Percentiles rank a stretch among this genome's conserved stretches.
These are phyloP conservation scores for Gaeumannomyces tritici DNA, from an alignment of 2,329 filamentous ascomycete species.

Conservation along the genomic window DNA sequence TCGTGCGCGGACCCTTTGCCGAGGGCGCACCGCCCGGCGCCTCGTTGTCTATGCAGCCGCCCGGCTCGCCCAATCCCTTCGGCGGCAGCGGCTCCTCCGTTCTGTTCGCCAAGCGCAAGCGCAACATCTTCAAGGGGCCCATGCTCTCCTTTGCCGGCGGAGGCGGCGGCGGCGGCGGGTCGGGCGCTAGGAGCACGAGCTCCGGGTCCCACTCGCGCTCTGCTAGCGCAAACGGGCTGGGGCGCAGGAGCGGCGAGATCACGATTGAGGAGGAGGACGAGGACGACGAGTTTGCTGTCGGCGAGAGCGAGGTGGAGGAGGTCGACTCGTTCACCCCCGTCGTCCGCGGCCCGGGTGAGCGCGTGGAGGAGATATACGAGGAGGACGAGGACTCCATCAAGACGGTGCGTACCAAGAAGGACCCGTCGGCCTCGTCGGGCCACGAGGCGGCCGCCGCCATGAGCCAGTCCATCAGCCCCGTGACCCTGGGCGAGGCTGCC, in stretches of 20 bases:
- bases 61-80: slow-evolving; percentile 45
- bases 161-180: slow-evolving; percentile 19
- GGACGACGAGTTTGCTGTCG: slow-evolving; percentile 20
- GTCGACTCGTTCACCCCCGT: slow-evolving; percentile 50
- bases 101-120: slow-evolving; percentile 73
- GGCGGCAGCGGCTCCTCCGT: slow-evolving; percentile 38
- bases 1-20: slow-evolving; percentile 59
- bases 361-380: slow-evolving; percentile 36
- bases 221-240: slow-evolving; percentile 52
- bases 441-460: not conserved
- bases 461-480: slow-evolving; percentile 5
- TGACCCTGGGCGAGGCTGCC: not conserved
- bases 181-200: slow-evolving; percentile 25
- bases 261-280: slow-evolving; percentile 61
- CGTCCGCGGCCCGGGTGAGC: slow-evolving; percentile 30
- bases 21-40: slow-evolving; percentile 43
- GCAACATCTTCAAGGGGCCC: slow-evolving; percentile 74
- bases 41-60: slow-evolving; percentile 24
- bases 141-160: slow-evolving; percentile 45
- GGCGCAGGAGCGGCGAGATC: slow-evolving; percentile 63
- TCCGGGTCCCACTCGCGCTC: slow-evolving; percentile 38
- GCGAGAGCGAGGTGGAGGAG: slow-evolving; percentile 42
- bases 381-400: slow-evolving; percentile 12
- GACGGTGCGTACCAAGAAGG: not conserved
- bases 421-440: not conserved